Percentiles rank a stretch among this genome's conserved stretches.
Conservation (phyloP, 2,329 filamentous ascomycete genomes). For the Clonostachys sp. region DNA sequence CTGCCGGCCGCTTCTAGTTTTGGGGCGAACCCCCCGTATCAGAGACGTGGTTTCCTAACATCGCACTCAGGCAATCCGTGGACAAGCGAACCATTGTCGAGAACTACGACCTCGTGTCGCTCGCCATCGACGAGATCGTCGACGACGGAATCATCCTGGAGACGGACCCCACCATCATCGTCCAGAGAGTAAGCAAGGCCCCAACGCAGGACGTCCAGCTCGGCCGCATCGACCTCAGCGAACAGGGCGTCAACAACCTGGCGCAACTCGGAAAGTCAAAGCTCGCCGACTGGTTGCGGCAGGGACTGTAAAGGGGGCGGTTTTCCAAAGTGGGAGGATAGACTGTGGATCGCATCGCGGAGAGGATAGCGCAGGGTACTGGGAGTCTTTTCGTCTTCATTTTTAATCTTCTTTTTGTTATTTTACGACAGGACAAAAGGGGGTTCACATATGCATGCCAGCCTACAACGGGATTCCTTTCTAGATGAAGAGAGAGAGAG, state of each 20-base stretch:
- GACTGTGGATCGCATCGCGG: background rate
- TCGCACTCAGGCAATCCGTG: constrained; percentile 69
- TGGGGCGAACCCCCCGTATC: background rate
- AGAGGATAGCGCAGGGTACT: too few species aligned
- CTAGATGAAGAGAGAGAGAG: too few species aligned
- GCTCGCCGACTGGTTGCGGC: constrained; percentile 83
- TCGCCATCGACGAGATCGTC: constrained; percentile 92
- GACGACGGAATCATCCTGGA: constrained; percentile 96
- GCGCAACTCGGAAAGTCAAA: constrained; percentile 93
- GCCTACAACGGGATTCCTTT: too few species aligned
- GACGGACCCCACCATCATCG: constrained; percentile 91
- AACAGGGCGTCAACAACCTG: constrained; percentile 90
- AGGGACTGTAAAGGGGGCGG: constrained; percentile 56
- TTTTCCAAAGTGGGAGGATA: background rate
- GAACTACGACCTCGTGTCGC: constrained; percentile 94
- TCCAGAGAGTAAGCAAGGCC: constrained; percentile 86
- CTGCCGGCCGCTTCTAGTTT: background rate
- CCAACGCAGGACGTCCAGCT: constrained; percentile 88
- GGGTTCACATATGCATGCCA: too few species aligned
- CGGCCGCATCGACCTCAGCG: constrained; percentile 90
- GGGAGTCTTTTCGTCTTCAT: constrained; percentile 8
- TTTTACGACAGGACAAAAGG: background rate
- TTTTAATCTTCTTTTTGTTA: constrained; percentile 5
- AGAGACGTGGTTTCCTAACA: constrained; percentile 2
- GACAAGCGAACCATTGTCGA: constrained; percentile 98